Conservation (phyloP, 495 filamentous ascomycete species). For the Neurospora africana region DNA sequence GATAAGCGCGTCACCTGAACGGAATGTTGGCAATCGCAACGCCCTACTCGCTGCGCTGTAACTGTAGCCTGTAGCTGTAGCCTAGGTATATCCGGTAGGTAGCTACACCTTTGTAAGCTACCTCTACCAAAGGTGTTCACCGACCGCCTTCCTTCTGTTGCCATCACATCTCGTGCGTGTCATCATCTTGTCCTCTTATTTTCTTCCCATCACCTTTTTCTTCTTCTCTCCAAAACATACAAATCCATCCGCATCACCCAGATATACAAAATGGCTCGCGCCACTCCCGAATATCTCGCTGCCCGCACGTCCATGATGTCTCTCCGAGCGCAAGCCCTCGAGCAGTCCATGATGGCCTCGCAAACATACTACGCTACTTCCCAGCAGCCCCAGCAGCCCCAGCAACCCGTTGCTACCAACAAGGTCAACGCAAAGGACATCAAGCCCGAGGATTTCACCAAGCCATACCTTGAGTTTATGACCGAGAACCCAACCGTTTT, state of each 20-base stretch:
- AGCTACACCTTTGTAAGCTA: not conserved
- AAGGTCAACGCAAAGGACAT: constrained; percentile 24
- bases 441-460: constrained; percentile 54
- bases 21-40: not conserved
- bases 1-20: not conserved
- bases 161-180: not conserved
- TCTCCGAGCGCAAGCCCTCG: constrained; percentile 22
- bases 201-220: not conserved
- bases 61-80: not conserved
- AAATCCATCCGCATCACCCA: not conserved
- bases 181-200: not conserved
- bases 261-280: constrained; percentile 24
- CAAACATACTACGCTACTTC: not conserved
- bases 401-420: not conserved
- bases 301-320: constrained; percentile 31
- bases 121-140: not conserved
- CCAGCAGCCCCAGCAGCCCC: not conserved
- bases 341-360: constrained; percentile 13
- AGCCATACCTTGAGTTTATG: constrained; percentile 84
- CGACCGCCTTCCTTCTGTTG: not conserved
- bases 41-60: not conserved
- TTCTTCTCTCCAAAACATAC: not conserved
- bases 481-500: constrained; percentile 86
- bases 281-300: constrained; percentile 31
- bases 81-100: not conserved